These are phyloP conservation scores for Saccharata proteae DNA, from an alignment of 2,329 filamentous ascomycete genomes.

Conservation along the genomic window DNA sequence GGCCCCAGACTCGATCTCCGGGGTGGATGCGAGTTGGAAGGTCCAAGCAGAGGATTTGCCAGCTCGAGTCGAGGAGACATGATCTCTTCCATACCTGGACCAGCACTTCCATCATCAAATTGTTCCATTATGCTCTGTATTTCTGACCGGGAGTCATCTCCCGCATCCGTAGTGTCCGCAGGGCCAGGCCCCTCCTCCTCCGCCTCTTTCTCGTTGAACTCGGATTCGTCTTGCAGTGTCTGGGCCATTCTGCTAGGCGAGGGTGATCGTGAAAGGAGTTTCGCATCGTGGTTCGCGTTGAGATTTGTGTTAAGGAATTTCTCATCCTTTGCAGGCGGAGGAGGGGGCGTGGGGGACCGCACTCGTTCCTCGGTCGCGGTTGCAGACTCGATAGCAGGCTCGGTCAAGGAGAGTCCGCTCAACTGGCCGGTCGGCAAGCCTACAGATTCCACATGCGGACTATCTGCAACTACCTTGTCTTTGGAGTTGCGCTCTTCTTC, in stretches of 20 bases:
- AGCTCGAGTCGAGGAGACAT: constrained; percentile 84
- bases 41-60: constrained; percentile 64
- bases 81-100: constrained; percentile 65
- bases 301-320: neutral
- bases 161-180: constrained; percentile 38
- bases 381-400: too few relatives aligned
- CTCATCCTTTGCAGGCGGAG: constrained; percentile 6
- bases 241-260: constrained; percentile 5
- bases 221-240: too few relatives aligned
- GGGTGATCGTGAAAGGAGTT: neutral
- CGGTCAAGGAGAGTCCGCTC: neutral
- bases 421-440: neutral
- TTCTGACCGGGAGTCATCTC: constrained; percentile 61
- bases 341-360: constrained; percentile 5
- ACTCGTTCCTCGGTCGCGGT: constrained; percentile 2
- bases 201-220: constrained; percentile 14
- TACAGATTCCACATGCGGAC: too few relatives aligned
- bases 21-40: constrained; percentile 59
- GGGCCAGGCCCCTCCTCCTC: constrained; percentile 21
- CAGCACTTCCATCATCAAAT: constrained; percentile 65
- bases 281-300: neutral
- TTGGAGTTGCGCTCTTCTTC: too few relatives aligned
- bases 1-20: constrained; percentile 80
- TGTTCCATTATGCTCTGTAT: constrained; percentile 98
- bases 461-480: too few relatives aligned